Conservation (phyloP, 495 filamentous ascomycete genomes). For the Annulohypoxylon moriforme region DNA sequence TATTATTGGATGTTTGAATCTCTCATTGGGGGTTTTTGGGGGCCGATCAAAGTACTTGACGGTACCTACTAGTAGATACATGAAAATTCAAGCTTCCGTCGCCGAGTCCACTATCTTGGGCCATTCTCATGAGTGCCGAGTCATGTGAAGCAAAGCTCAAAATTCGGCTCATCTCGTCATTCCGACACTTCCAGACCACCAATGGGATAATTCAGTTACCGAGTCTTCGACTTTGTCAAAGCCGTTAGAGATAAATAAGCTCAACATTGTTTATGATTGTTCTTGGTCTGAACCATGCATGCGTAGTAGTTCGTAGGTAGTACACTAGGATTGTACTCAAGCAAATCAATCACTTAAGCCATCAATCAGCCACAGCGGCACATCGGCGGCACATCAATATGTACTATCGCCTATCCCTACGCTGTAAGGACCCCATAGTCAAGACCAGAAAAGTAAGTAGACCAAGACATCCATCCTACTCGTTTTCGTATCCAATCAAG, state of each 20-base stretch:
- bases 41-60: conserved; percentile 26
- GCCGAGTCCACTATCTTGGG: conserved; percentile 12
- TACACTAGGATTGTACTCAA: background rate
- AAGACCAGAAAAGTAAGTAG: conserved; percentile 8
- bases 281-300: background rate
- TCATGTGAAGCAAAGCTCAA: conserved; percentile 1
- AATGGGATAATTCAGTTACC: background rate
- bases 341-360: background rate
- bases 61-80: background rate
- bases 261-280: background rate
- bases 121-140: conserved; percentile 7
- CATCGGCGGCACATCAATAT: no score
- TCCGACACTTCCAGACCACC: background rate
- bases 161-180: conserved; percentile 12
- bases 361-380: background rate
- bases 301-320: background rate
- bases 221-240: background rate
- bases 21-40: conserved; percentile 5
- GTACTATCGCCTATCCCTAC: background rate
- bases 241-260: background rate
- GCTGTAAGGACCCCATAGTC: background rate
- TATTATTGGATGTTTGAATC: background rate
- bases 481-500: conserved; percentile 28
- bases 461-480: conserved; percentile 23
- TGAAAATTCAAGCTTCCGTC: background rate